Conservation (phyloP, 768 basidiomycete genomes). For the Suillus tomentosus region DNA sequence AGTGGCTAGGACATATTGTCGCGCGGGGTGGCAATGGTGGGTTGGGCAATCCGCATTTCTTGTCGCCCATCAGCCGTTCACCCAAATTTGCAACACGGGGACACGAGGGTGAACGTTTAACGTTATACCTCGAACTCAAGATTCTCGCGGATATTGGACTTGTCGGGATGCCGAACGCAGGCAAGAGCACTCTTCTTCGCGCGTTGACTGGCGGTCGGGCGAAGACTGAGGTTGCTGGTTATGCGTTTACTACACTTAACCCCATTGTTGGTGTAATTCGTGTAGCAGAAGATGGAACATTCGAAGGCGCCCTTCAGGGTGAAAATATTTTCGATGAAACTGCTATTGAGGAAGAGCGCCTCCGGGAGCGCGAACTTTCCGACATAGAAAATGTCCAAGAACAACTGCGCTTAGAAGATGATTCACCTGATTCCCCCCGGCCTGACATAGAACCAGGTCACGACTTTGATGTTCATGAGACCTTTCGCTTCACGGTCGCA, state of each 20-base stretch:
- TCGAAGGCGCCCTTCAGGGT: conserved; percentile 58
- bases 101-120: conserved; percentile 67
- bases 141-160: conserved; percentile 93
- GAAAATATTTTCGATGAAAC: conserved; percentile 69
- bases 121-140: conserved; percentile 90
- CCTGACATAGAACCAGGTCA: conserved; percentile 38
- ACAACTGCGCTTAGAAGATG: conserved; percentile 11
- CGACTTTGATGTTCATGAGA: conserved; percentile 64
- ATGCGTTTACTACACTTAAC: conserved; percentile 95
- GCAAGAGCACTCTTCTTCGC: conserved; percentile 87
- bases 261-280: conserved; percentile 92
- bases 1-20: conserved; percentile 62
- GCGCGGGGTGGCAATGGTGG: conserved; percentile 82
- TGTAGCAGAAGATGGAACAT: conserved; percentile 76
- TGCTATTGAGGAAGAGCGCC: conserved; percentile 47
- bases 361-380: conserved; percentile 50
- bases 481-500: conserved; percentile 90
- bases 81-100: conserved; percentile 89
- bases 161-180: conserved; percentile 95
- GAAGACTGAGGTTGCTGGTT: conserved; percentile 82
- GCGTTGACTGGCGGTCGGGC: conserved; percentile 87
- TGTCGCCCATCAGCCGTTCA: conserved; percentile 64
- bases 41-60: conserved; percentile 87
- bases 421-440: conserved; percentile 24
- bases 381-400: background rate